Base-by-base conservation (phyloP, 495 filamentous ascomycete genomes). In the Saxophila tyrrhenica region DNA sequence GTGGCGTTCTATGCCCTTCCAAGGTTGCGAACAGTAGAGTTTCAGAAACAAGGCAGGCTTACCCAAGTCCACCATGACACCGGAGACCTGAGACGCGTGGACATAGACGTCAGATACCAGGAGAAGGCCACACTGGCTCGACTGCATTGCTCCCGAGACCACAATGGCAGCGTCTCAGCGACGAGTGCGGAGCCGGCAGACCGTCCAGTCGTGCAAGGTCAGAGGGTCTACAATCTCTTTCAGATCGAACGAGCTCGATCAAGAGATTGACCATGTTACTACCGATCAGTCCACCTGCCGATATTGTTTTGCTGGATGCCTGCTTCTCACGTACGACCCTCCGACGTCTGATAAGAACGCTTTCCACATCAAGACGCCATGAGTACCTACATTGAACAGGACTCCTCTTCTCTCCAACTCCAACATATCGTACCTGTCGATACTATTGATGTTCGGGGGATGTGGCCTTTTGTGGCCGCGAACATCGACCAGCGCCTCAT, bases 401-500 rank as follows among this genome's bases (percentile, higher is more conserved):
- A 54, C 38, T 24, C 51, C 51, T 9, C 56, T 51, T 17, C 47
- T 21, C 51, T 44, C 21, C 51, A 59, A 46, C 48, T 59, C 56
- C 1, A 51, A 51, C 56, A 45, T 50, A 5, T 54, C 21, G 21
- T 29, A 46, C 39, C 24, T 55, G 51, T 50, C 39, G 11, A 54
- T 24, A 32, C 51, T 51, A 19, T 54, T 32, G 21, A 54, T 50
- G 2, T 51, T 55, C 45, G 1, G 56, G 56, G 3, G 46, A 20
- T 7, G 52, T 48, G n/a, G 52, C 52, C n/a, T 57, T 46, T n/a
- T 24, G 41, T 25, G 83, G 47, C 82, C 83, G 59, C 83, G 84
- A 19, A 80, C 80, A 66, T 85, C 81, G 15, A 84, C 69, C 64
- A 81, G 79, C 0, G 75, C 79, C 55, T 82, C 79, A 21, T 70